Evolutionary conservation across 331 rosid species (phyloP).

Genomic region (Erythrophleum ivorense): DNA sequence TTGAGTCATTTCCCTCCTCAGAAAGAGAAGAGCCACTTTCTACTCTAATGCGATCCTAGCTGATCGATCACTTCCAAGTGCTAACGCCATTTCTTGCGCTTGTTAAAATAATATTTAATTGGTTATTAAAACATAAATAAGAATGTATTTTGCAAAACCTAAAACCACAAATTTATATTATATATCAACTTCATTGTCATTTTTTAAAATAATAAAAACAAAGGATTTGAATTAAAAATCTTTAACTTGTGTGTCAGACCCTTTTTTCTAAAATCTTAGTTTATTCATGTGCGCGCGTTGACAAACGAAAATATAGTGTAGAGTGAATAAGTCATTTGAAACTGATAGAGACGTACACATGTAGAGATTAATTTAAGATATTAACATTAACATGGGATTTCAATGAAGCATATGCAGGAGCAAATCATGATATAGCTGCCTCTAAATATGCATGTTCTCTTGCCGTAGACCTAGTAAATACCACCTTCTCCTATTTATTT

Average conservation of each 20-base stretch:
- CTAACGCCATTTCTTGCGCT: background rate
- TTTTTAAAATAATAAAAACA: background rate
- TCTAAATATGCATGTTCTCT: conserved; percentile 49
- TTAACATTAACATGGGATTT: conserved; percentile 11
- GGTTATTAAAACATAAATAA: background rate
- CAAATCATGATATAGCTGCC: conserved; percentile 43
- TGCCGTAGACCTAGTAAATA: conserved; percentile 47
- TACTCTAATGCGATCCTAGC: background rate
- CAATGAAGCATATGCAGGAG: conserved; percentile 44
- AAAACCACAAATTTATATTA: background rate
- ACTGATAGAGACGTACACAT: background rate
- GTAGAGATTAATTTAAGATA: background rate
- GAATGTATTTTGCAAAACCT: background rate
- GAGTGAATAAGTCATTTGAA: conserved; percentile 6
- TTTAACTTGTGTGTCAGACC: background rate
- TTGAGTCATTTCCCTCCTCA: background rate
- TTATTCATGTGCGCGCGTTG: conserved; percentile 27
- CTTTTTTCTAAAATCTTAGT: background rate
- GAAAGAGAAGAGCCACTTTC: background rate
- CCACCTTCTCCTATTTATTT: conserved; percentile 27
- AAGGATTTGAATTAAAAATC: background rate
- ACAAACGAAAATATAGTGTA: conserved; percentile 18
- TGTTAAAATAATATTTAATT: background rate
- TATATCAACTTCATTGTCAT: background rate
- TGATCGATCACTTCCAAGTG: background rate